A percentile compares a stretch with the other conserved stretches of the same genome.
Conservation (phyloP, 768 basidiomycete genomes). For the Russula griseocarnosa region DNA sequence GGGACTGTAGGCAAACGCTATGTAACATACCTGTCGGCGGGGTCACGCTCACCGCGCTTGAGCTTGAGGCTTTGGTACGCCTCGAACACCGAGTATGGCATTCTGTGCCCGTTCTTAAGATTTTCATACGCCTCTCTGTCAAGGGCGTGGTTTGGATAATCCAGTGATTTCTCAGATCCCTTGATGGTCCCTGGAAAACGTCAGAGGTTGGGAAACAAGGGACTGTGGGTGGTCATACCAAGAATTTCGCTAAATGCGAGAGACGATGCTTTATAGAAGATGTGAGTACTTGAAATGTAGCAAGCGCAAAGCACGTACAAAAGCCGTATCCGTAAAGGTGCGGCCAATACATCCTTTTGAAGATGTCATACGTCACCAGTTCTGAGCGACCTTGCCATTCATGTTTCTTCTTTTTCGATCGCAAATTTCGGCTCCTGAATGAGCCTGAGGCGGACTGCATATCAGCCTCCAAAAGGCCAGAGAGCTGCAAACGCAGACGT, state of each 20-base stretch:
- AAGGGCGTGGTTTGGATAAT: slow-evolving; percentile 12
- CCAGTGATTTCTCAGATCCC: slow-evolving; percentile 55
- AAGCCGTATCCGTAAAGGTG: slow-evolving; percentile 54
- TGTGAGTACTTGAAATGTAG: background rate
- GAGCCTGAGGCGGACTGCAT: slow-evolving; percentile 23
- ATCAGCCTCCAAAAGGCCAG: slow-evolving; percentile 48
- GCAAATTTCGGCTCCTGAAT: slow-evolving; percentile 1
- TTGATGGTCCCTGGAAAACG: slow-evolving; percentile 51
- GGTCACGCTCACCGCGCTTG: slow-evolving; percentile 45
- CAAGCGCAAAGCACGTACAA: slow-evolving; percentile 37
- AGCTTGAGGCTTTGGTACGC: slow-evolving; percentile 49
- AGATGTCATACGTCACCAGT: slow-evolving; percentile 46
- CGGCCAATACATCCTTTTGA: slow-evolving; percentile 54
- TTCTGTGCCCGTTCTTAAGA: background rate
- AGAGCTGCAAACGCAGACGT: slow-evolving; percentile 38
- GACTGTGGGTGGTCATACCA: slow-evolving; percentile 36
- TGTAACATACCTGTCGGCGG: slow-evolving; percentile 51
- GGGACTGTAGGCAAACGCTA: background rate
- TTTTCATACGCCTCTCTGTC: slow-evolving; percentile 14
- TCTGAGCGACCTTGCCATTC: slow-evolving; percentile 1
- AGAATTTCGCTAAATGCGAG: slow-evolving; percentile 64
- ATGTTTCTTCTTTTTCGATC: slow-evolving; percentile 6
- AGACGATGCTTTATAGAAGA: slow-evolving; percentile 46
- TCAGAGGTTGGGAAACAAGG: background rate
- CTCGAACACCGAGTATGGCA: slow-evolving; percentile 41